Percentiles rank a stretch among this genome's conserved stretches.
Conservation (phyloP, 441 rosid genomes). For the Breynia disticha region DNA sequence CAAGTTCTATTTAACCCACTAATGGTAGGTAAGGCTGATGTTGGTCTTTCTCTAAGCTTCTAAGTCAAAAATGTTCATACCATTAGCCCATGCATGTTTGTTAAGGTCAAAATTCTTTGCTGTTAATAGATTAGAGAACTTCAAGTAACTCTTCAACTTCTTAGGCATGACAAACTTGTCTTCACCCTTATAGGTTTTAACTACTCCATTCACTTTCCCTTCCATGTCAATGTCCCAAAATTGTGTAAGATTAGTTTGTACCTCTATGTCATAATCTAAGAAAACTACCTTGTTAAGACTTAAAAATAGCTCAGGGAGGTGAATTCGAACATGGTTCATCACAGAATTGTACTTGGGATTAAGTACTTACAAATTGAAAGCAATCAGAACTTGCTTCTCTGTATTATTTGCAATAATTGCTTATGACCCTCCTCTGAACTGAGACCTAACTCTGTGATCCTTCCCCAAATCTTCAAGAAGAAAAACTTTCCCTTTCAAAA, state of each 20-base stretch:
- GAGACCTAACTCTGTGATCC: constrained; percentile 69
- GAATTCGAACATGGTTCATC: constrained; percentile 90
- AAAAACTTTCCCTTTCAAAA: constrained; percentile 82
- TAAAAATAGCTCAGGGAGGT: constrained; percentile 93
- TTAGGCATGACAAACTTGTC: constrained; percentile 83
- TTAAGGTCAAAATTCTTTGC: constrained; percentile 51
- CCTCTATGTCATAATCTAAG: constrained; percentile 87
- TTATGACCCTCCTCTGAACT: constrained; percentile 90
- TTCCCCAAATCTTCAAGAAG: constrained; percentile 96
- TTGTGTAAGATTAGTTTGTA: constrained; percentile 84
- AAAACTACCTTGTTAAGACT: constrained; percentile 80
- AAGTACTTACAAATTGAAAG: constrained; percentile 84
- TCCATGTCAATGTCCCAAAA: constrained; percentile 87
- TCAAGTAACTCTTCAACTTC: constrained; percentile 73
- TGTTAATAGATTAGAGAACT: constrained; percentile 79
- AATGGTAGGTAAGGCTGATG: constrained; percentile 76
- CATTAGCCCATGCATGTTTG: constrained; percentile 96
- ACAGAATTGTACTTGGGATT: constrained; percentile 88
- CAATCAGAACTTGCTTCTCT: constrained; percentile 73
- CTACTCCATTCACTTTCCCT: constrained; percentile 89
- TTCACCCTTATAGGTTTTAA: constrained; percentile 72
- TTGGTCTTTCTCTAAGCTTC: constrained; percentile 84
- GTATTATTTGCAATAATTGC: constrained; percentile 58
- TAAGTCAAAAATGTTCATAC: constrained; percentile 85
- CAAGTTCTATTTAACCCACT: too few relatives aligned